A percentile compares a stretch with the other conserved stretches of the same genome.
Conservation (phyloP, 257 asterid species). For the Datura wrightii region DNA sequence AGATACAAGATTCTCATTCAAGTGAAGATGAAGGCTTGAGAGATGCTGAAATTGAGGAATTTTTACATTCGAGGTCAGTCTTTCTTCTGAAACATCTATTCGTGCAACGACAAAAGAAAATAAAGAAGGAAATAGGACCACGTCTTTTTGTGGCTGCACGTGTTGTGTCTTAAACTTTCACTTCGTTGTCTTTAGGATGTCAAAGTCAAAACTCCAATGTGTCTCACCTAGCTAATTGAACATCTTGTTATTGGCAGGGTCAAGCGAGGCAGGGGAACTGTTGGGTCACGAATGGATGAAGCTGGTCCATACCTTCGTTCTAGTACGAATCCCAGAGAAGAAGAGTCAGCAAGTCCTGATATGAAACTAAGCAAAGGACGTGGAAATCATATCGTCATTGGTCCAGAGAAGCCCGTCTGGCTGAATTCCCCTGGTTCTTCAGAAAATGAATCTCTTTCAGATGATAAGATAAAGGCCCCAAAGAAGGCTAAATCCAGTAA, state of each 20-base stretch:
- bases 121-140: neutral
- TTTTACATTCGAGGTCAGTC: constrained; percentile 72
- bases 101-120: neutral
- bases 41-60: constrained; percentile 83
- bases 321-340: constrained; percentile 46
- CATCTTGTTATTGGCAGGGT: constrained; percentile 49
- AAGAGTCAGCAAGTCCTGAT: constrained; percentile 33
- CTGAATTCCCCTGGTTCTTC: constrained; percentile 48
- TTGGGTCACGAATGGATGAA: constrained; percentile 98
- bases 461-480: constrained; percentile 40
- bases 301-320: constrained; percentile 80
- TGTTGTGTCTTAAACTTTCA: neutral
- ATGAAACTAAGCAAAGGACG: constrained; percentile 40
- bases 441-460: constrained; percentile 50
- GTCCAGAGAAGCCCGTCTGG: constrained; percentile 70
- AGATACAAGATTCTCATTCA: constrained; percentile 40
- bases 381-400: constrained; percentile 46
- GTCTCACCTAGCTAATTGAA: neutral
- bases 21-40: constrained; percentile 62
- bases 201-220: constrained; percentile 5
- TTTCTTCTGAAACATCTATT: constrained; percentile 29
- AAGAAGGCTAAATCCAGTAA: constrained; percentile 42
- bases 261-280: constrained; percentile 93
- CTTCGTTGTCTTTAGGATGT: neutral
- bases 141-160: neutral